phyloP scores from a whole-genome alignment of 1,284 basidiomycete genomes.

The Ustilago nuda region DNA sequence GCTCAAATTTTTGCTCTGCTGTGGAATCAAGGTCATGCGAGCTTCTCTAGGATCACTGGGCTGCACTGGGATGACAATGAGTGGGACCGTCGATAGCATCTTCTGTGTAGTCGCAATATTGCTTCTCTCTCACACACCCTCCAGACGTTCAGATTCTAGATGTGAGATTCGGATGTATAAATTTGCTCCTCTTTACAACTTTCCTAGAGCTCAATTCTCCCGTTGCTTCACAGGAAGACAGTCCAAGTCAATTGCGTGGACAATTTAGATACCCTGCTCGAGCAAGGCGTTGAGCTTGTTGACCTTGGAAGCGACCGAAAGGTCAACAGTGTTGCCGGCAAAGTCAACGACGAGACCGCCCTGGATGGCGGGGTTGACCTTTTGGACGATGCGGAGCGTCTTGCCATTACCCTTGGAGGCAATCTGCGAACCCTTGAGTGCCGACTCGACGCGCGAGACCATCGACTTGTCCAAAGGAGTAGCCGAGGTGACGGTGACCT shows the following conservation, averaged over 20 bases:
- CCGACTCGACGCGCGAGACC: slow-evolving; percentile 63
- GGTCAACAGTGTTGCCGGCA: slow-evolving; percentile 96
- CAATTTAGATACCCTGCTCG: slow-evolving; percentile 44
- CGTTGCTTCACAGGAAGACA: background rate
- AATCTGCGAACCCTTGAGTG: slow-evolving; percentile 64
- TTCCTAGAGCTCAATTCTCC: background rate
- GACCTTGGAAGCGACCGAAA: slow-evolving; percentile 90
- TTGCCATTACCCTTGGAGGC: slow-evolving; percentile 62
- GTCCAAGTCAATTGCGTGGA: background rate
- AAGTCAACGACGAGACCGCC: slow-evolving; percentile 91
- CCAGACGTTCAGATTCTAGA: slow-evolving; percentile 7
- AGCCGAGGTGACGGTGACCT: slow-evolving; percentile 84
- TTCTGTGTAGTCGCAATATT: background rate
- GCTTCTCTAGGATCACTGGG: background rate
- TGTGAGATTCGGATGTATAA: slow-evolving; percentile 1
- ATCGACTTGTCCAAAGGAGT: slow-evolving; percentile 66
- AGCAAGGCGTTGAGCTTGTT: slow-evolving; percentile 92
- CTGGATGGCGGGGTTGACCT: slow-evolving; percentile 67
- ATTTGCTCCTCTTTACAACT: background rate
- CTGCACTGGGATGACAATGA: background rate
- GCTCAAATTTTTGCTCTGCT: background rate
- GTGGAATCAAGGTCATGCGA: background rate
- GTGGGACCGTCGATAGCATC: background rate
- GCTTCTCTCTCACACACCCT: background rate
- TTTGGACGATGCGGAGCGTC: slow-evolving; percentile 66